Evolutionary conservation across 2,329 filamentous ascomycete genomes (phyloP).

Genomic region (Pseudogymnoascus sp.): DNA sequence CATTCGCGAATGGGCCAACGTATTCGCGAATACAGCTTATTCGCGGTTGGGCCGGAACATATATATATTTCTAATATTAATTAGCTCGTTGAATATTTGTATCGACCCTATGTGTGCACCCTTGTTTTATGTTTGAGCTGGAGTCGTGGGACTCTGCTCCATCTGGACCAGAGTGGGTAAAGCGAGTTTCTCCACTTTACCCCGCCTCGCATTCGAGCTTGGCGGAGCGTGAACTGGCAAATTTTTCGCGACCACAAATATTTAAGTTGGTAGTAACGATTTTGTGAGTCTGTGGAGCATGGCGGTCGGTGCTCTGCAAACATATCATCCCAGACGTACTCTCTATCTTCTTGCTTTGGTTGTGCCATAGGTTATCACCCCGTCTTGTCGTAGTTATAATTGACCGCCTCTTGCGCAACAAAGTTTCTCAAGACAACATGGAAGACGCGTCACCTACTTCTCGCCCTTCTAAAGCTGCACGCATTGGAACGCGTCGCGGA

Average conservation of each 20-base stretch:
- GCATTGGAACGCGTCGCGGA: not conserved
- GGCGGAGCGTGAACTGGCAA: not conserved
- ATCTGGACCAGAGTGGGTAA: no score
- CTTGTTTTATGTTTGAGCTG: no score
- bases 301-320: not conserved
- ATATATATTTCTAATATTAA: no score
- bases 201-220: not conserved
- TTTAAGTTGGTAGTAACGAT: not conserved
- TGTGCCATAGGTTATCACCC: not conserved
- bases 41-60: no score
- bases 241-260: not conserved
- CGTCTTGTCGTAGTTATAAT: not conserved
- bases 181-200: not conserved
- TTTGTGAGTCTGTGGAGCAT: not conserved
- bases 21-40: no score
- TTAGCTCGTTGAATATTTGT: no score
- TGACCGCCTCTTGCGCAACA: not conserved
- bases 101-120: no score
- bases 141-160: no score
- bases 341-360: not conserved
- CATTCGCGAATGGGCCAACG: no score
- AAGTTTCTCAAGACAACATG: not conserved
- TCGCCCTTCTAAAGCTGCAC: not conserved
- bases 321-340: not conserved
- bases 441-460: not conserved